Evolutionary conservation across 768 basidiomycete species (phyloP).

Genomic region (Pisolithus albus): DNA sequence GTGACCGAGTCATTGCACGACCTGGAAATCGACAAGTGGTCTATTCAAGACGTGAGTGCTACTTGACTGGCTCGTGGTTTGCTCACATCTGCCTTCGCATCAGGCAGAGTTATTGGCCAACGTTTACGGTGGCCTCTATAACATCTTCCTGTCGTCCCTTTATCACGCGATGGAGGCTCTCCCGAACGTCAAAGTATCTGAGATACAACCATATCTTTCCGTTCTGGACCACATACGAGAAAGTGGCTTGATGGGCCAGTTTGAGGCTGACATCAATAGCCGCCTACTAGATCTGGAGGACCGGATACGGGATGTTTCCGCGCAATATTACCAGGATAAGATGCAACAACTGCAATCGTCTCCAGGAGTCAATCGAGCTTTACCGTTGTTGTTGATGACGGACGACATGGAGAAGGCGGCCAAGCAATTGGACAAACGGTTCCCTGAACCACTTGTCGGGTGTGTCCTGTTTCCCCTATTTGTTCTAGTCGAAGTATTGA

Average conservation of each 20-base stretch:
- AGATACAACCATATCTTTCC: conserved; percentile 55
- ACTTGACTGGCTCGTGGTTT: background rate
- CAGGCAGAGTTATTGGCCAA: conserved; percentile 65
- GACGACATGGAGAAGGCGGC: conserved; percentile 85
- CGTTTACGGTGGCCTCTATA: conserved; percentile 72
- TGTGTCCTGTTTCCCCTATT: conserved; percentile 28
- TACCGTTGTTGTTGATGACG: conserved; percentile 77
- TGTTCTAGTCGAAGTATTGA: background rate
- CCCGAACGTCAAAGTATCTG: conserved; percentile 65
- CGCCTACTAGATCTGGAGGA: conserved; percentile 65
- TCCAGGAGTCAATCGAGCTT: conserved; percentile 74
- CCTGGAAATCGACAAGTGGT: conserved; percentile 69
- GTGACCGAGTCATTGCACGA: conserved; percentile 68
- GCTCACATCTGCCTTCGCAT: conserved; percentile 1
- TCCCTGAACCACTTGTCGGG: conserved; percentile 78
- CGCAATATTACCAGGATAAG: conserved; percentile 55
- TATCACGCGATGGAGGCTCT: conserved; percentile 79
- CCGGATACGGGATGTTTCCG: conserved; percentile 52
- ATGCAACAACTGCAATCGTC: conserved; percentile 56
- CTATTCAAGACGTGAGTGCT: conserved; percentile 67
- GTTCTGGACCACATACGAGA: conserved; percentile 68
- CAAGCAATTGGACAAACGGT: conserved; percentile 80
- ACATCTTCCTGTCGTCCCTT: conserved; percentile 75
- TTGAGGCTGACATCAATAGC: conserved; percentile 64
- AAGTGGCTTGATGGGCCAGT: conserved; percentile 64